Base-by-base conservation (phyloP, 306 rosid species). In the Echinosophora koreensis region DNA sequence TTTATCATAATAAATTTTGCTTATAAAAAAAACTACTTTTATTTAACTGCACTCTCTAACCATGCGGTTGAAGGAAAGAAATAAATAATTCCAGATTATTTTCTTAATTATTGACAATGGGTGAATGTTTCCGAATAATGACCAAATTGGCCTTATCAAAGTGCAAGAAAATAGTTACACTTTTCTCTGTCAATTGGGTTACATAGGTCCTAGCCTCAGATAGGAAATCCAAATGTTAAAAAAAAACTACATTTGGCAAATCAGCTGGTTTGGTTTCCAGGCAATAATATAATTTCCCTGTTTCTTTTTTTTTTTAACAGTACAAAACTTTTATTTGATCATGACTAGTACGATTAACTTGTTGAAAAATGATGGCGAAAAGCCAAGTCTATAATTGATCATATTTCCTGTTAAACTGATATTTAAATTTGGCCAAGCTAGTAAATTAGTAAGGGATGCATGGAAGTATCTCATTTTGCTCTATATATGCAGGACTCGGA, bases 401-500 rank as follows among this genome's bases (percentile, higher is more conserved):
- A 66, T 67, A 15, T 56, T 44, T 46, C n/a, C 12, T 77, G 38
- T 58, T 41, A 42, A 30, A 3, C 28, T 17, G 15, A 2, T 60
- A 58, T 44, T 74, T 4, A 22, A 47, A 69, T 34, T 69, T 62
- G 52, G 35, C 3, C 17, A 44, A 5, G 51, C 17, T 22, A 22
- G 22, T 22, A 22, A 22, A 22, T 22, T 22, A 22, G 22, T 22
- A 57, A 46, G n/a, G 39, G 49, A 18, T n/a, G n/a, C n/a, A n/a
- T 38, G 47, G 3, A 60, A 42, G 41, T 70, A 72, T 57, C 71
- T 75, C 17, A 76, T 59, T 9, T 27, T 76, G 32, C 1, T 72
- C 32, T 60, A 67, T 59, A 32, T 61, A 44, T 66, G 81, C 92
- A 89, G 92, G 87, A 83, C n/a, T 60, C 4, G 27, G 16, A 35